Evolutionary conservation across 73 alveolate species (phyloP).

Genomic region (Tetrahymena borealis): DNA sequence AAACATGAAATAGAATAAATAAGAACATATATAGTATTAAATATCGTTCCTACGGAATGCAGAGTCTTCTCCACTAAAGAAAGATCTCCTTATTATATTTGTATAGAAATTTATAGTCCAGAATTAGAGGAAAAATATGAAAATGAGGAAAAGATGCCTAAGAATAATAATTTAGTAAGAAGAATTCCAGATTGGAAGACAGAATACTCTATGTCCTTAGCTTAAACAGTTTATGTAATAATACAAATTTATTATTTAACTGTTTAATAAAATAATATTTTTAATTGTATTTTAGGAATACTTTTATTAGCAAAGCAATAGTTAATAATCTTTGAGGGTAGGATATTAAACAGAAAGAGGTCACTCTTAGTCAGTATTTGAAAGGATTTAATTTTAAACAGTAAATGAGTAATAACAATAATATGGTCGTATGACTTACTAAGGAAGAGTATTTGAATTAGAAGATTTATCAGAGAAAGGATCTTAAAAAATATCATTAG

Average conservation of each 20-base stretch:
- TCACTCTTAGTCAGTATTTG: background rate
- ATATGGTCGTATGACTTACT: background rate
- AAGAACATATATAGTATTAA: constrained; percentile 45
- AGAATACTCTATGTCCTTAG: background rate
- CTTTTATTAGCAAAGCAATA: background rate
- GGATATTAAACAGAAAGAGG: background rate
- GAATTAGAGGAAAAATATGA: constrained; percentile 40
- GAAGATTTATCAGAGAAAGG: too few species aligned
- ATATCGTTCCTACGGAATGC: constrained; percentile 47
- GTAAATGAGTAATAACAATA: background rate
- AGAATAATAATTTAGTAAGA: background rate
- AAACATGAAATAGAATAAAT: background rate
- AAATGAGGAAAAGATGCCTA: background rate
- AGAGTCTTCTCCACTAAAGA: constrained; percentile 55
- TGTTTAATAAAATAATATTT: background rate
- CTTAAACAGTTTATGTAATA: background rate
- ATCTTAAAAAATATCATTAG: too few species aligned
- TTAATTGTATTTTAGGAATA: background rate
- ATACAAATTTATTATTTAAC: background rate
- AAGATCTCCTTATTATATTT: constrained; percentile 57
- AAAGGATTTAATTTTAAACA: background rate
- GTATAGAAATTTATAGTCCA: constrained; percentile 55
- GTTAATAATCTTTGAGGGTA: background rate
- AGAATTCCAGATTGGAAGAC: background rate
- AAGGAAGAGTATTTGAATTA: too few species aligned